A percentile compares a stretch with the other conserved stretches of the same genome.
These are phyloP conservation scores for Fusarium sp. DNA, from an alignment of 2,329 filamentous ascomycete species.

Conservation along the genomic window DNA sequence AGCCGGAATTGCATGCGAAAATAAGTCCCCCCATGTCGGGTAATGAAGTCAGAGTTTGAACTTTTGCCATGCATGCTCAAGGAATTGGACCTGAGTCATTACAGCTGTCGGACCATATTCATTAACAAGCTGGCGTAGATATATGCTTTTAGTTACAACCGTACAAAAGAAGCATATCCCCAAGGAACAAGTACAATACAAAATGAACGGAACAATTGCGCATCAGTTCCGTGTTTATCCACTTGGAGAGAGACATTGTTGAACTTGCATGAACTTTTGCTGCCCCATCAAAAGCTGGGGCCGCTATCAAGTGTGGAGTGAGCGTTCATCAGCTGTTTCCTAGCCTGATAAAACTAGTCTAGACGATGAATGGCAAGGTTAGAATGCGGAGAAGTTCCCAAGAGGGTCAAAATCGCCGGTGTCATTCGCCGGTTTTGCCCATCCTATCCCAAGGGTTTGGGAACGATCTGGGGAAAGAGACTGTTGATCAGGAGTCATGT, in stretches of 20 bases:
- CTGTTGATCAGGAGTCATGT: neutral
- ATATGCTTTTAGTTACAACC: rapidly evolving
- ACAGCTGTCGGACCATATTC: rapidly evolving
- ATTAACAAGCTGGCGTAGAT: rapidly evolving
- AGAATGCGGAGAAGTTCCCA: constrained; percentile 14
- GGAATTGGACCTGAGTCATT: neutral
- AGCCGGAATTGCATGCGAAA: neutral
- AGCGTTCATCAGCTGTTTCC: constrained; percentile 1
- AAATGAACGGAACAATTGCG: neutral
- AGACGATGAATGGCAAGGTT: neutral
- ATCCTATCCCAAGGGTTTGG: neutral
- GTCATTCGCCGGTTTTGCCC: constrained; percentile 22
- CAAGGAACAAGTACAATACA: neutral
- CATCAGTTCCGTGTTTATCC: neutral
- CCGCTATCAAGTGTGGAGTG: constrained; percentile 15
- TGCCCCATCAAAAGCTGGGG: neutral
- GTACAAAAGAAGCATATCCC: rapidly evolving
- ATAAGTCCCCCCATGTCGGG: neutral
- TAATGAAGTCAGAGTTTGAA: neutral
- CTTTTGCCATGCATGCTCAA: neutral
- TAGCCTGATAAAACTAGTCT: neutral
- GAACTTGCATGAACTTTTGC: neutral
- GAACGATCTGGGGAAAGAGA: neutral
- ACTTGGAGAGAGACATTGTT: neutral
- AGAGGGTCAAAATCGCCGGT: constrained; percentile 7